Base-by-base conservation (phyloP, 371 early-diverging fungal species). In the Mucor mucedo region DNA sequence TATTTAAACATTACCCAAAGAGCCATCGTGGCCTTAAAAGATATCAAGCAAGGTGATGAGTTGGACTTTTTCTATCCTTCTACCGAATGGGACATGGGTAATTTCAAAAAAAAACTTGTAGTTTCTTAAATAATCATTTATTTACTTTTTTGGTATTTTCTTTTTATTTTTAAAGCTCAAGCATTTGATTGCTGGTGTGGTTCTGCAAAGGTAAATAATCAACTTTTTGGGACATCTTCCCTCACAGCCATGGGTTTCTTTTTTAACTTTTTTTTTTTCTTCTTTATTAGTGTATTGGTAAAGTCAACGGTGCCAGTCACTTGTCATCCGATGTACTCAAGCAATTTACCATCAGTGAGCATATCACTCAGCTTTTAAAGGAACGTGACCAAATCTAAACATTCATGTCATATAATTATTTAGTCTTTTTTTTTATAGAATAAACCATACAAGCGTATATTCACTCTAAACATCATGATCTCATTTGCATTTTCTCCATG, bases 71-170 rank as follows among this genome's bases (percentile, higher is more conserved):
- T 92, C 71, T 94, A 92, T 65, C 93, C 92, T 35, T 82, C 85
- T 21, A 90, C 89, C 30, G 94, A 93, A 70, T 94, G 92, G 91
- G 89, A 89, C 68, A 94, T 94, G 94, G 86, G 77, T 76, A 71
- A 70, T 61, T 6, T 42, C 21, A 21, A 21, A n/a, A 16, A 21
- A 21, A n/a, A 16, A 8, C 5, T 16, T 21, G 35, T 5, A 7
- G 3, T 47, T 47, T 47, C 50, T 50, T 50, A 50, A 28, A 28
- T 50, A 50, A 30, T 30, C 32, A 30, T 32, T 30, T 10, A 50
- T 50, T 50, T 50, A 50, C 32, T 50, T 50, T 30, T 50, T 50
- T 29, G 21, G 30, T 50, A 50, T 13, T 11, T 9, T 29, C 5
- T 21, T 21, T 3, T n/a, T n/a, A n/a, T n/a, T 30, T 10, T 11